phyloP scores from a whole-genome alignment of 2,329 filamentous ascomycete genomes.

The Arthrobotrys sphaeroides region DNA sequence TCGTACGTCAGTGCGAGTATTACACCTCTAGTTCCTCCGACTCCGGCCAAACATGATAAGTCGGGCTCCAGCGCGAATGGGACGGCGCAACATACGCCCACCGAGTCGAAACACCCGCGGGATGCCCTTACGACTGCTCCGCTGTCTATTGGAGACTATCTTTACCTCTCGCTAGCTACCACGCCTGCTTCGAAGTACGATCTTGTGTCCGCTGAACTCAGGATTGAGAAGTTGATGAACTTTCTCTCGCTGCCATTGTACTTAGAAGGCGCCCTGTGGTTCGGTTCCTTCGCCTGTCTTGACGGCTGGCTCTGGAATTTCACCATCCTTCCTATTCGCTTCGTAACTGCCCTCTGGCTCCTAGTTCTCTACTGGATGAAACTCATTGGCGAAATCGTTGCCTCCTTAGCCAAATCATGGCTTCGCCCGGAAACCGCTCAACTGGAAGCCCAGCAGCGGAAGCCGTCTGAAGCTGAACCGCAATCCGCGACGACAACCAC shows the following conservation, averaged over 20 bases:
- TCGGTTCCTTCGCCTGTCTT: slow-evolving; percentile 88
- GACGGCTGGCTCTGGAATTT: slow-evolving; percentile 98
- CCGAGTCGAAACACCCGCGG: slow-evolving; percentile 13
- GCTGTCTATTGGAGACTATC: slow-evolving; percentile 49
- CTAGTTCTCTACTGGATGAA: slow-evolving; percentile 80
- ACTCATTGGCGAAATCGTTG: slow-evolving; percentile 65
- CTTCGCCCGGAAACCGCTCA: slow-evolving; percentile 42
- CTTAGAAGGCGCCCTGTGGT: slow-evolving; percentile 83
- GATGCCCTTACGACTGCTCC: slow-evolving; percentile 31
- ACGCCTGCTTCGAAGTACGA: slow-evolving; percentile 51
- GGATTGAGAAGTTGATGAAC: slow-evolving; percentile 89
- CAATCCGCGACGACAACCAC: slow-evolving; percentile 10
- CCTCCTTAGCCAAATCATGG: slow-evolving; percentile 51
- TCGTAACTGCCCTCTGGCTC: slow-evolving; percentile 80
- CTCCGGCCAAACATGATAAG: slow-evolving; percentile 34
- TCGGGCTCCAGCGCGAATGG: background rate
- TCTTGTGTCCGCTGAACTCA: slow-evolving; percentile 83
- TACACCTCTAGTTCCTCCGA: slow-evolving; percentile 33
- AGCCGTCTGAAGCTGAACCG: slow-evolving; percentile 22
- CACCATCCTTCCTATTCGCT: slow-evolving; percentile 90
- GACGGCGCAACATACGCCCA: background rate
- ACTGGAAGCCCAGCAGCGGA: slow-evolving; percentile 32
- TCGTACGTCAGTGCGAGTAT: slow-evolving; percentile 29
- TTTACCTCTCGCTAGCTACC: slow-evolving; percentile 39
- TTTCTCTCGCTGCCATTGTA: slow-evolving; percentile 83